These are phyloP conservation scores for Neonothopanus nambi DNA, from an alignment of 1,284 basidiomycete genomes.

Conservation along the genomic window DNA sequence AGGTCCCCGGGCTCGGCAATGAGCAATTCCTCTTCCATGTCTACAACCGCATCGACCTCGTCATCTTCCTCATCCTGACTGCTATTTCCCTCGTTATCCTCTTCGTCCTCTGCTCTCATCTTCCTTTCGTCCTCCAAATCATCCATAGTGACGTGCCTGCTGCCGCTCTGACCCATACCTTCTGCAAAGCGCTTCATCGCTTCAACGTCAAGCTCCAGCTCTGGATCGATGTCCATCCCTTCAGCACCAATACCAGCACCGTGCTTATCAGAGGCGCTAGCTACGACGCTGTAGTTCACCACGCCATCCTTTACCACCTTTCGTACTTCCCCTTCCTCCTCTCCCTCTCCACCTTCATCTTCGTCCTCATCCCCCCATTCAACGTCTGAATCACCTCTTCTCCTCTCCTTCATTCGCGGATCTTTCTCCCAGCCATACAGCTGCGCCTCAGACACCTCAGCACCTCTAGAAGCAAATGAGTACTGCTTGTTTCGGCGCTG, in stretches of 20 bases:
- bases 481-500: slow-evolving; percentile 30
- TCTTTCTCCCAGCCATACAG: slow-evolving; percentile 47
- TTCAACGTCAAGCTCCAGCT: slow-evolving; percentile 43
- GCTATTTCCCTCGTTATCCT: slow-evolving; percentile 27
- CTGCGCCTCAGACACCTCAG: slow-evolving; percentile 55
- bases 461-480: slow-evolving; percentile 52
- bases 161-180: slow-evolving; percentile 50
- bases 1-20: slow-evolving; percentile 40
- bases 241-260: slow-evolving; percentile 28
- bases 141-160: slow-evolving; percentile 58
- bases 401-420: slow-evolving; percentile 47
- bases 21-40: slow-evolving; percentile 36
- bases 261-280: slow-evolving; percentile 8
- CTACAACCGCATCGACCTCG: slow-evolving; percentile 35
- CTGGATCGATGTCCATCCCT: slow-evolving; percentile 63
- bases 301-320: slow-evolving; percentile 4
- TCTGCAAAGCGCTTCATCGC: slow-evolving; percentile 58
- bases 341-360: slow-evolving; percentile 20
- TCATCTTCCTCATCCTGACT: slow-evolving; percentile 33
- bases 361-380: slow-evolving; percentile 62
- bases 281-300: not conserved
- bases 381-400: slow-evolving; percentile 67
- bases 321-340: slow-evolving; percentile 28
- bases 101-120: slow-evolving; percentile 57
- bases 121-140: slow-evolving; percentile 59